Evolutionary conservation across 441 rosid species (phyloP), one percentile per base, ranked within the genome.

Genomic region (Flueggea neowawraea): DNA sequence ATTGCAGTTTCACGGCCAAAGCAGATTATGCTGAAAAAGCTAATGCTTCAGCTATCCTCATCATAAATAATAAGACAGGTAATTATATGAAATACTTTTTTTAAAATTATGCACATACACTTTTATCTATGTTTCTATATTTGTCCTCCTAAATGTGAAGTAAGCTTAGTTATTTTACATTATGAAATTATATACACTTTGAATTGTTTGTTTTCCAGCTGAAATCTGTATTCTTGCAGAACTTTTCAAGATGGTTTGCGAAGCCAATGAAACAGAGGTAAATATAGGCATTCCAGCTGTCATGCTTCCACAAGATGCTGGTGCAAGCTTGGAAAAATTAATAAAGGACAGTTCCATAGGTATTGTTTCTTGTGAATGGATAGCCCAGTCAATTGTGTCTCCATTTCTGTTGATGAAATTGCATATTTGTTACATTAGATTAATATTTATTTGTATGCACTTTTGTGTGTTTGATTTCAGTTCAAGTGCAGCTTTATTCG

Each of bases 291-390:
- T 95, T 73, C 93, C 99, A 53, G 81, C 96, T 11, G 89, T 95
- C 75, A 85, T 95, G 89, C 98, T 95, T 43, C 99, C 99, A 31
- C 95, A 88, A 68, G 99, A 95, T 76, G 99, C 97, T 72, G 99
- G 99, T 65, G 73, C 82, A 64, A 82, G 80, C 75, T 81, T 95
- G 77, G 80, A 82, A 66, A 73, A 67, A 22, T 73, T 79, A 85
- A 72, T 95, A 58, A 47, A 60, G 69, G 82, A 67, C 67, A 72
- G 78, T 68, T 85, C 93, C 48, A 44, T 71, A 9, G 96, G 96
- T 80, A 81, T 75, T 67, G 53, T 61, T 60, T 55, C 5, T 43
- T 54, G 28, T 33, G 44, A 58, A 9, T 43, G 14, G 54, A 11
- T 22, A 36, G 41, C 41, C 41, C 41, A 36, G 9, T 36, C 41